Base-by-base conservation (phyloP, 306 rosid species). In the Quercus dentata region DNA sequence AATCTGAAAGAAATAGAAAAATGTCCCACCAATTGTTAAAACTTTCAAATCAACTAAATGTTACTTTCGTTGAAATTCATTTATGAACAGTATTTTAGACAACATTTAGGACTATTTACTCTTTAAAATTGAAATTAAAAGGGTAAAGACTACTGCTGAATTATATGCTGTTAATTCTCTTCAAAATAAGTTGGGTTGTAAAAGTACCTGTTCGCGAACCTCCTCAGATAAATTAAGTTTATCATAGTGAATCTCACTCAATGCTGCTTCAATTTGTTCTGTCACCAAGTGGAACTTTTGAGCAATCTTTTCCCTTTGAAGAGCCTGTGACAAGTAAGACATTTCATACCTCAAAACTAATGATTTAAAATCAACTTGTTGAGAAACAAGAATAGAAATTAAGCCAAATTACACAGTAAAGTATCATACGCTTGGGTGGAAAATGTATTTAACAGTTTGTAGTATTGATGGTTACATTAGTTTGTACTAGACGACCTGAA, bases 121-220 rank as follows among this genome's bases (percentile, higher is more conserved):
- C 65, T 9, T 30, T 21, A 27, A 6, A 23, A 21, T 15, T 23
- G 35, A 75, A 62, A 65, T 71, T 12, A 10, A 75, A 56, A 28
- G 61, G 12, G 73, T 13, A 55, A 69, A 25, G 75, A 82, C 41
- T 63, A 17, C 76, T 65, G 70, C 3, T 46, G 46, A 75, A 82
- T 65, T 77, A 21, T 67, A 25, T 19, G 27, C 72, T 19, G 41
- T 54, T 14, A 54, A 49, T 76, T 67, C 59, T 82, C 56, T 69
- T 31, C 71, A 70, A 56, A 23, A 65, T 74, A 76, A 49, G 5
- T 58, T 58, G 28, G 77, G 56, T 25, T 56, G 78, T 73, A 74
- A 35, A 59, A 59, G 23, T 87, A 93, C 99, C 99, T 96, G 99
- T 82, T 96, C 98, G n/a, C 76, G 89, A 89, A 93, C 98, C 89